Conservation (phyloP, 306 rosid species). For the Medicago arabica region DNA sequence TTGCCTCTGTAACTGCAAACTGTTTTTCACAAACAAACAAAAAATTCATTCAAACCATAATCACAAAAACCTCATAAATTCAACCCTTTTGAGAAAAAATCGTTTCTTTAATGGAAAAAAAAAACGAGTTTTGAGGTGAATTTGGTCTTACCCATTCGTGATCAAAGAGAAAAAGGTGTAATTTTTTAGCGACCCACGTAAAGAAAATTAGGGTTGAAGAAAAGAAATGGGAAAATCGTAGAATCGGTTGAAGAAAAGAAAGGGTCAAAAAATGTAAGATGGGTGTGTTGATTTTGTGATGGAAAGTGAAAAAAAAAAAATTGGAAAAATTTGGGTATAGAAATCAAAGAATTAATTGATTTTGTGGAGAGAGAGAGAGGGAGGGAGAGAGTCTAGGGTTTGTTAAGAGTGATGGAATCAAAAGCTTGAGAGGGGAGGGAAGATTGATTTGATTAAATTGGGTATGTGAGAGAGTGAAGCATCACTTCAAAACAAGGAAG, state of each 20-base stretch:
- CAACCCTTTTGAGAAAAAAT: neutral
- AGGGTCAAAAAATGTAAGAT: neutral
- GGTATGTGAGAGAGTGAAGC: conserved; percentile 28
- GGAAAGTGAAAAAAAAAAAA: neutral
- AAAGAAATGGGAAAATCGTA: conserved; percentile 30
- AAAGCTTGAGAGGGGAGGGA: conserved; percentile 43
- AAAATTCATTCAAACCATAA: conserved; percentile 41
- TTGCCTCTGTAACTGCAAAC: conserved; percentile 45
- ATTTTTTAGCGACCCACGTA: conserved; percentile 33
- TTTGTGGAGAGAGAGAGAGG: conserved; percentile 21
- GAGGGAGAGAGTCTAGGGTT: conserved; percentile 59
- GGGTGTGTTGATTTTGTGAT: conserved; percentile 17
- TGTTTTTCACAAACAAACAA: conserved; percentile 33
- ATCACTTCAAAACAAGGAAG: conserved; percentile 14
- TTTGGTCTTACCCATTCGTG: conserved; percentile 47
- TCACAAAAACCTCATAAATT: conserved; percentile 33
- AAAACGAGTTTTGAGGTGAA: conserved; percentile 30
- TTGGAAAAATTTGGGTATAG: conserved; percentile 12
- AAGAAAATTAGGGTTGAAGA: conserved; percentile 18
- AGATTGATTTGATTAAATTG: conserved; percentile 39
- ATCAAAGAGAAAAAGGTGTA: conserved; percentile 35
- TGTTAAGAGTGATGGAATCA: conserved; percentile 44
- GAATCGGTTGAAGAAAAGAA: conserved; percentile 33
- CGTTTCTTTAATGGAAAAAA: neutral
- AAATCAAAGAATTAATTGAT: conserved; percentile 19